Percentiles rank a stretch among this genome's conserved stretches.
Conservation (phyloP, 306 rosid species). For the Vigna reflexopilosa region DNA sequence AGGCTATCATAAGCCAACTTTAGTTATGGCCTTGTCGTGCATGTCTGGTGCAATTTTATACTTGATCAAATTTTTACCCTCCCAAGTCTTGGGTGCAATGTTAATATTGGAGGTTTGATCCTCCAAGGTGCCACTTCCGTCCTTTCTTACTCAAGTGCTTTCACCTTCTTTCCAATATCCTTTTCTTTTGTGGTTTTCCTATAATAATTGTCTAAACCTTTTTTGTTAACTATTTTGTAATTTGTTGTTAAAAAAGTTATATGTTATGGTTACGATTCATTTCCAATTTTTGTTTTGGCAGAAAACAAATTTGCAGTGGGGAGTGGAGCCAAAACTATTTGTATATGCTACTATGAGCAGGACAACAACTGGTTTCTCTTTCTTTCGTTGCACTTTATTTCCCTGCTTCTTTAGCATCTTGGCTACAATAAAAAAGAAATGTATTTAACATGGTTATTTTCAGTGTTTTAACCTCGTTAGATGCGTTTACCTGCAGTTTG, state of each 20-base stretch:
- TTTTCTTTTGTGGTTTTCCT: not conserved
- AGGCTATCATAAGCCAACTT: slow-evolving; percentile 30
- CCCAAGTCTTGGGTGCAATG: slow-evolving; percentile 13
- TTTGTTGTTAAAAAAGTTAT: not conserved
- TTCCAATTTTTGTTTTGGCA: slow-evolving; percentile 47
- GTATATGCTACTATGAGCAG: slow-evolving; percentile 97
- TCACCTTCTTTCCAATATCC: not conserved
- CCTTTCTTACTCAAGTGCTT: slow-evolving; percentile 14
- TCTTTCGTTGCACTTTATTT: slow-evolving; percentile 16
- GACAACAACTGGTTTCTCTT: slow-evolving; percentile 84
- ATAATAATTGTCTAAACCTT: slow-evolving; percentile 29
- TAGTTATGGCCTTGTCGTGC: slow-evolving; percentile 23
- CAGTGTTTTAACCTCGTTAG: no score
- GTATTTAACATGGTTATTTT: no score
- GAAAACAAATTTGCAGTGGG: slow-evolving; percentile 99
- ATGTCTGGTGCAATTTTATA: slow-evolving; percentile 34
- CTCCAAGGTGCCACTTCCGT: slow-evolving; percentile 16
- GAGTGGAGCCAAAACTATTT: slow-evolving; percentile 96
- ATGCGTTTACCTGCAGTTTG: no score
- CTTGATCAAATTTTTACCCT: not conserved
- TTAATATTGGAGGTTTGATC: slow-evolving; percentile 25
- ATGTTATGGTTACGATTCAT: slow-evolving; percentile 32
- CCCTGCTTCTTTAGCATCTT: slow-evolving; percentile 36
- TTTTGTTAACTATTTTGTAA: slow-evolving; percentile 19
- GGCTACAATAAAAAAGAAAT: no score